A percentile compares a stretch with the other conserved stretches of the same genome.
These are phyloP conservation scores for Tetrastigma voinierianum DNA, from an alignment of 164 flowering plant species.

Conservation along the genomic window DNA sequence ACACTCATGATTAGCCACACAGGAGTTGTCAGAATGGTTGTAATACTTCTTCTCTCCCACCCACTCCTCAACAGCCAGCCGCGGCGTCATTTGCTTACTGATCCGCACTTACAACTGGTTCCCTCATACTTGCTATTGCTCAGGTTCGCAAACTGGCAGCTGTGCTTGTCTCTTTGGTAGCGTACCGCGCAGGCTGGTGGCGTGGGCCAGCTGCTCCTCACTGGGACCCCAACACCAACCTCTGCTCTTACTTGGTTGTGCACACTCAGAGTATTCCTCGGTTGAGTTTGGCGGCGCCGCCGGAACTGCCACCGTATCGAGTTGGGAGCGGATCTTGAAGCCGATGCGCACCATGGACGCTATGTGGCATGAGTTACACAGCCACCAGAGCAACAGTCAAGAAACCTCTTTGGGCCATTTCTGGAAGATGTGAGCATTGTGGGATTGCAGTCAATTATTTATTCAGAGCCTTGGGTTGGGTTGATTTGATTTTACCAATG, in stretches of 20 bases:
- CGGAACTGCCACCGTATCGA: slow-evolving; percentile 1
- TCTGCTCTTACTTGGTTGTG: slow-evolving; percentile 68
- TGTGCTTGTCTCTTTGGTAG: slow-evolving; percentile 50
- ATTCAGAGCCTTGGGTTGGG: no score
- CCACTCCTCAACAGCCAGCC: slow-evolving; percentile 53
- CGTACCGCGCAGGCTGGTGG: slow-evolving; percentile 36
- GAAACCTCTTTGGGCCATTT: slow-evolving; percentile 14
- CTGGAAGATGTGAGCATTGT: no score
- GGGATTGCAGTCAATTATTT: no score
- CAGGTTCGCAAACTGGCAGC: slow-evolving; percentile 53
- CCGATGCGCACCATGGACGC: slow-evolving; percentile 10
- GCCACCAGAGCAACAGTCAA: slow-evolving; percentile 10
- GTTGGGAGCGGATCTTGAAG: neutral
- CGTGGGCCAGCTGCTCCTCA: slow-evolving; percentile 52
- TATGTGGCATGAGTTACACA: slow-evolving; percentile 18
- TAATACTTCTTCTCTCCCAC: slow-evolving; percentile 55
- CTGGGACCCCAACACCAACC: slow-evolving; percentile 48
- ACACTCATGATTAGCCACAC: slow-evolving; percentile 41
- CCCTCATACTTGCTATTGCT: slow-evolving; percentile 35
- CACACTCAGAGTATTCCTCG: slow-evolving; percentile 40
- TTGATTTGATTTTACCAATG: no score
- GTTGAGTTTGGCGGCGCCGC: slow-evolving; percentile 18
- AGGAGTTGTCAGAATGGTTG: slow-evolving; percentile 43
- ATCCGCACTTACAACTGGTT: slow-evolving; percentile 56
- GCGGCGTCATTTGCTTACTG: slow-evolving; percentile 35